phyloP scores from a whole-genome alignment of 192 early-diverging fungal species.

The Backusella macrospora region DNA sequence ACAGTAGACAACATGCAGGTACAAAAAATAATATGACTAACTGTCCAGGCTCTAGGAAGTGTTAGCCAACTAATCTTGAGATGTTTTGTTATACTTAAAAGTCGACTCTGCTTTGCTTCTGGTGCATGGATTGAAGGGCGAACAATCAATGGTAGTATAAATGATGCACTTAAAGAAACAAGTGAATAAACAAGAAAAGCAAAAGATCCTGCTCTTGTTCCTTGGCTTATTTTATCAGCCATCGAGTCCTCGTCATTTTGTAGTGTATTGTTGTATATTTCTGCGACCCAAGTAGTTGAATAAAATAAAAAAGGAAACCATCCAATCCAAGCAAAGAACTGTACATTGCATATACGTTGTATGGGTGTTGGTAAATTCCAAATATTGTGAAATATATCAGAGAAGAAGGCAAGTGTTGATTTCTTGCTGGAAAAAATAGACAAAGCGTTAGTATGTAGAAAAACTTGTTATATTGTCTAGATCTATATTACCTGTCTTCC shows the following conservation, averaged over 20 bases:
- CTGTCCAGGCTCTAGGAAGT: slow-evolving; percentile 65
- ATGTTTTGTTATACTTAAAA: not conserved
- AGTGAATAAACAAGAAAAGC: slow-evolving; percentile 84
- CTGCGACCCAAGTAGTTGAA: slow-evolving; percentile 62
- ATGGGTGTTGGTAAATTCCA: slow-evolving; percentile 71
- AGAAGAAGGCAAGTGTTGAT: slow-evolving; percentile 23
- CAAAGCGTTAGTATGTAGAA: not conserved
- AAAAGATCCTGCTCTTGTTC: slow-evolving; percentile 82
- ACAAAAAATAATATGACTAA: slow-evolving; percentile 70
- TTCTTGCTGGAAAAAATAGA: not conserved
- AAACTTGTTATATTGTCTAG: not conserved
- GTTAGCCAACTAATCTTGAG: slow-evolving; percentile 30
- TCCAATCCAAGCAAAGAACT: slow-evolving; percentile 96
- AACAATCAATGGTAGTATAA: slow-evolving; percentile 50
- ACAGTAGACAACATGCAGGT: slow-evolving; percentile 71
- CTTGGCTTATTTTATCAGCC: slow-evolving; percentile 39
- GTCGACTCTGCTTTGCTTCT: not conserved
- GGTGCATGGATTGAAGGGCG: slow-evolving; percentile 15
- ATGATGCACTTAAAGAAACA: slow-evolving; percentile 65
- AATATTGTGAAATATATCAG: slow-evolving; percentile 47
- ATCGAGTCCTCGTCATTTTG: slow-evolving; percentile 17
- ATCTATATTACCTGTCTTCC: not conserved
- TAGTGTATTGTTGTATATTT: slow-evolving; percentile 43
- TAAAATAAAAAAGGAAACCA: slow-evolving; percentile 98
- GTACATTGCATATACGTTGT: slow-evolving; percentile 83